A percentile compares a stretch with the other conserved stretches of the same genome.
Evolutionary conservation across 2,329 filamentous ascomycete genomes (phyloP).

Genomic region (Hymenotorrendiella dingleyae): DNA sequence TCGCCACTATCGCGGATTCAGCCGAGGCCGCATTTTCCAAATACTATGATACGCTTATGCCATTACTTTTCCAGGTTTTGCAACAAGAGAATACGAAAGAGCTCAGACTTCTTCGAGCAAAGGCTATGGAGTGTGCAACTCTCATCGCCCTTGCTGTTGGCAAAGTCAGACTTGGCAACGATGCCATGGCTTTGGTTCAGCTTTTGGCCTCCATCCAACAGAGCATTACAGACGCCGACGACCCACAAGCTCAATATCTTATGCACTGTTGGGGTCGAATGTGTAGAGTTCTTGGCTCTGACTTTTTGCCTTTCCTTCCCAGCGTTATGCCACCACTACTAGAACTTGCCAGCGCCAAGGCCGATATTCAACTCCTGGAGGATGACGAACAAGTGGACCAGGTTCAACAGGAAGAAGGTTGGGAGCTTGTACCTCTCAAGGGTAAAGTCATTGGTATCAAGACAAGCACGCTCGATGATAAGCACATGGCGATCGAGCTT

Average conservation of each 20-base stretch:
- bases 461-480: constrained; percentile 94
- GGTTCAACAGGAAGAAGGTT: constrained; percentile 90
- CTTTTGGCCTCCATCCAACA: constrained; percentile 82
- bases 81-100: constrained; percentile 90
- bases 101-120: constrained; percentile 82
- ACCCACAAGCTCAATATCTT: constrained; percentile 93
- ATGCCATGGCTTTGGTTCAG: constrained; percentile 82
- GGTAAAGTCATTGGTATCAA: constrained; percentile 98
- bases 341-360: constrained; percentile 87
- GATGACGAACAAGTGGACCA: constrained; percentile 91
- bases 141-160: constrained; percentile 93
- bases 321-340: constrained; percentile 93
- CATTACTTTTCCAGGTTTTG: constrained; percentile 82
- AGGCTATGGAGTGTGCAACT: constrained; percentile 98
- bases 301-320: constrained; percentile 88
- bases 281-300: constrained; percentile 85
- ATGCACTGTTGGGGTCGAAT: constrained; percentile 99
- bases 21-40: constrained; percentile 91
- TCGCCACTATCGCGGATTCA: constrained; percentile 97
- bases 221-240: constrained; percentile 81
- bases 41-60: constrained; percentile 96
- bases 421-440: constrained; percentile 94
- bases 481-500: constrained; percentile 98
- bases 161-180: constrained; percentile 81
- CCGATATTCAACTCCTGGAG: constrained; percentile 92